These are phyloP conservation scores for Elongisporangium undulatum DNA, from an alignment of 352 stramenopile species.

Conservation along the genomic window DNA sequence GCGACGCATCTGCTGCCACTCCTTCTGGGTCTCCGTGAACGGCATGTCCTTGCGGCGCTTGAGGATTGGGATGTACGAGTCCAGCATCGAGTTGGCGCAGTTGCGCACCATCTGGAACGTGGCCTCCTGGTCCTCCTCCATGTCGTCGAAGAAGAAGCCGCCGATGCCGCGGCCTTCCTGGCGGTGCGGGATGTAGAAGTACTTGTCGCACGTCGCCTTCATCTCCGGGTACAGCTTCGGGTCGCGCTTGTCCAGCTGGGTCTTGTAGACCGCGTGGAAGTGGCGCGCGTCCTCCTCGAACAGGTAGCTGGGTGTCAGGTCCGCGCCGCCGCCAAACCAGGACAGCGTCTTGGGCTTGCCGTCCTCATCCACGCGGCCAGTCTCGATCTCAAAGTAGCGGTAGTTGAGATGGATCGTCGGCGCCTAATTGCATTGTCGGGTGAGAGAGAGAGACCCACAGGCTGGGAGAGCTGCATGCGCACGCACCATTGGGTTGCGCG, in stretches of 20 bases:
- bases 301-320: slow-evolving; percentile 97
- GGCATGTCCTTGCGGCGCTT: slow-evolving; percentile 93
- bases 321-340: slow-evolving; percentile 96
- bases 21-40: slow-evolving; percentile 95
- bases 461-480: no score
- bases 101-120: slow-evolving; percentile 78
- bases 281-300: slow-evolving; percentile 95
- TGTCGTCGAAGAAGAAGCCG: slow-evolving; percentile 98
- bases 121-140: slow-evolving; percentile 92
- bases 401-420: slow-evolving; percentile 98
- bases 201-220: slow-evolving; percentile 97
- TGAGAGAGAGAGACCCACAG: no score
- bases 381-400: slow-evolving; percentile 97
- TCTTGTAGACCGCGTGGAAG: slow-evolving; percentile 98
- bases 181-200: slow-evolving; percentile 97
- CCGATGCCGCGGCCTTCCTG: slow-evolving; percentile 94
- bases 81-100: slow-evolving; percentile 81
- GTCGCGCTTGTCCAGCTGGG: slow-evolving; percentile 91
- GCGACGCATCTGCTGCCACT: slow-evolving; percentile 97
- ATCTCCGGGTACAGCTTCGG: slow-evolving; percentile 92
- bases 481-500: slow-evolving; percentile 75
- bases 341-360: slow-evolving; percentile 77
- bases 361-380: slow-evolving; percentile 65
- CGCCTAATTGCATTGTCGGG: slow-evolving; percentile 24
- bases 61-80: slow-evolving; percentile 96